Evolutionary conservation across 345 rosid genomes (phyloP), one percentile per base, ranked within the genome.

Genomic region (Arabidopsis arenosa): DNA sequence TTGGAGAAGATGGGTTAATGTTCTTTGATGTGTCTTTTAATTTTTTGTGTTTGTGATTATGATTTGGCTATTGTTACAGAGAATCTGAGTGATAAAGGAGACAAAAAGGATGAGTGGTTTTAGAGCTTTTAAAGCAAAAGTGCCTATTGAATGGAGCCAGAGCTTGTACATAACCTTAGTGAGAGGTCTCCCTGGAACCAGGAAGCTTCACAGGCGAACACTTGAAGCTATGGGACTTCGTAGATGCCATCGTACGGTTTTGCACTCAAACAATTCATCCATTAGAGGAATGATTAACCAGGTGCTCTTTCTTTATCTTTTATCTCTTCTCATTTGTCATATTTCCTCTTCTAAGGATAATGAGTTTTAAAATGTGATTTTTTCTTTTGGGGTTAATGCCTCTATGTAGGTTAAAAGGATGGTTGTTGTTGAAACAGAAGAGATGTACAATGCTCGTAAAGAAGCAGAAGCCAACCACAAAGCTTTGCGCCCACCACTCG

Each of bases 111-210:
- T 89, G 97, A 89, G 82, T 80, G 97, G 92, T 40, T 91, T 89
- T 75, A 91, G 90, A 72, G 90, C 92, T 51, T 91, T 89, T 68
- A 87, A 87, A 86, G 83, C 93, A 2, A 76, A 80, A 43, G 89
- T 85, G 30, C 90, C 97, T 11, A 76, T 89, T 49, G 71, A 82
- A 9, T 85, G 92, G 89, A 89, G 97, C 78, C 76, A 85, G 40
- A 84, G 85, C 47, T 81, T 90, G 39, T 91, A 85, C 66, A 83
- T 91, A 75, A 91, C 92, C 57, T 83, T 87, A 65, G 96, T 87
- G 61, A 87, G 94, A 66, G 97, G 94, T 73, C 85, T 89, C 60
- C 97, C 97, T 0, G 97, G 97, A 44, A 91, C 94, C 2, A 87
- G 94, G 80, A 87, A 83, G 84, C 89, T 84, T 57, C 97, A 91